These are phyloP conservation scores for Nepenthes gracilis DNA, from an alignment of 148 eudicot species.

Conservation along the genomic window DNA sequence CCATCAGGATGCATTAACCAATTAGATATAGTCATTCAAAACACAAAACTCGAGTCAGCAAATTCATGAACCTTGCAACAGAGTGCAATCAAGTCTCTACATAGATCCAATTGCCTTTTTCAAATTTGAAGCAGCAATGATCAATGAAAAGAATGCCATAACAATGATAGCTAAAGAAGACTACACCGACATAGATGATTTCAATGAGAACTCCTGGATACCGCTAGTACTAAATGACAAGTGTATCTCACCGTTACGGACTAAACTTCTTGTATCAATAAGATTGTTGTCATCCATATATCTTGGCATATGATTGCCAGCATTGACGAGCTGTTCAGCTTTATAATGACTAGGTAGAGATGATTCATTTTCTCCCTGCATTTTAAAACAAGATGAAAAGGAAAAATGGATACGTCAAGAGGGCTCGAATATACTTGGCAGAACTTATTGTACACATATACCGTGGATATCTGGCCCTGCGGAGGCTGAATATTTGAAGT, in stretches of 20 bases:
- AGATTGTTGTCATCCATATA: slow-evolving; percentile 22
- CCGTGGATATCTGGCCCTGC: slow-evolving; percentile 16
- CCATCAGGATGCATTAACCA: too few relatives aligned
- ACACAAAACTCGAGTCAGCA: too few relatives aligned
- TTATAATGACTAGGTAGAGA: slow-evolving; percentile 17
- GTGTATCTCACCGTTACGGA: slow-evolving; percentile 15
- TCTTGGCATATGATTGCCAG: slow-evolving; percentile 16
- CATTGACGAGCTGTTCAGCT: slow-evolving; percentile 18
- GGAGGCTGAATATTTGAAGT: slow-evolving; percentile 23
- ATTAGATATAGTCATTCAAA: too few relatives aligned
- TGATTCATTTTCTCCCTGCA: slow-evolving; percentile 35
- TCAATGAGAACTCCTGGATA: neutral
- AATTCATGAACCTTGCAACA: too few relatives aligned
- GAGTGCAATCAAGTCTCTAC: too few relatives aligned
- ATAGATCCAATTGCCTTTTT: too few relatives aligned
- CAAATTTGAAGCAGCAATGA: too few relatives aligned
- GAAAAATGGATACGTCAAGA: neutral
- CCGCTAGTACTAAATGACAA: neutral
- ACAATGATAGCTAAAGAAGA: too few relatives aligned
- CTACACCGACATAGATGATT: neutral
- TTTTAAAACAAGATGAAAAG: neutral
- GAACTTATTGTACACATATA: slow-evolving; percentile 6
- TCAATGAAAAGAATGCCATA: too few relatives aligned
- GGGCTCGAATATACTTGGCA: neutral
- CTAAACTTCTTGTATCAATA: slow-evolving; percentile 17